Conservation (phyloP, 2,329 filamentous ascomycete species). For the Didymella keratinophila region DNA sequence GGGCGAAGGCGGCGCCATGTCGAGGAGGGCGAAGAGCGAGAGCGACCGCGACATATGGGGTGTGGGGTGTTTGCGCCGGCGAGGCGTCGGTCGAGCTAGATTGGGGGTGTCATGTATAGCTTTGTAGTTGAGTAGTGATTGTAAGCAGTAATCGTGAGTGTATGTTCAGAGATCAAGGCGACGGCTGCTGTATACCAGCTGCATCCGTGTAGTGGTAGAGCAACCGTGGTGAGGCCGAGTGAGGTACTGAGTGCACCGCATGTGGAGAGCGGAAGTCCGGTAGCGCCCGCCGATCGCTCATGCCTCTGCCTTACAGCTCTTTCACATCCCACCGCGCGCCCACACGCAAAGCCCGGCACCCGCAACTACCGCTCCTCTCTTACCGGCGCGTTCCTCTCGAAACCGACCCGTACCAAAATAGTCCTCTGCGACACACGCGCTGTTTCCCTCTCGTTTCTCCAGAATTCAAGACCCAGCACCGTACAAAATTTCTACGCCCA, state of each 20-base stretch:
- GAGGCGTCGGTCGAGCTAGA: background rate
- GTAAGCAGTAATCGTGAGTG: no score
- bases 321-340: slow-evolving; percentile 19
- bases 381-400: background rate
- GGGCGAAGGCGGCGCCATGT: slow-evolving; percentile 33
- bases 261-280: slow-evolving; percentile 11
- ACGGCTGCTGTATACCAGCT: background rate
- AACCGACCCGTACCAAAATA: background rate
- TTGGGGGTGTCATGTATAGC: background rate
- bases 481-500: slow-evolving; percentile 8
- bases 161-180: background rate
- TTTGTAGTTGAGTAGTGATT: no score
- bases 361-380: background rate
- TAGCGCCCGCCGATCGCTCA: slow-evolving; percentile 13
- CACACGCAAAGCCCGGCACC: background rate
- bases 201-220: background rate
- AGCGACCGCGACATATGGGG: slow-evolving; percentile 15
- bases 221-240: background rate
- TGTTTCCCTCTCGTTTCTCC: no score
- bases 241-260: background rate
- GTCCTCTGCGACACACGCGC: background rate
- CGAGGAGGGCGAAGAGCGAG: slow-evolving; percentile 32
- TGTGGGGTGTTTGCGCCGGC: background rate
- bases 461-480: background rate
- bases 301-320: slow-evolving; percentile 21